Conservation (phyloP, 441 rosid genomes). For the Isatis lusitanica region DNA sequence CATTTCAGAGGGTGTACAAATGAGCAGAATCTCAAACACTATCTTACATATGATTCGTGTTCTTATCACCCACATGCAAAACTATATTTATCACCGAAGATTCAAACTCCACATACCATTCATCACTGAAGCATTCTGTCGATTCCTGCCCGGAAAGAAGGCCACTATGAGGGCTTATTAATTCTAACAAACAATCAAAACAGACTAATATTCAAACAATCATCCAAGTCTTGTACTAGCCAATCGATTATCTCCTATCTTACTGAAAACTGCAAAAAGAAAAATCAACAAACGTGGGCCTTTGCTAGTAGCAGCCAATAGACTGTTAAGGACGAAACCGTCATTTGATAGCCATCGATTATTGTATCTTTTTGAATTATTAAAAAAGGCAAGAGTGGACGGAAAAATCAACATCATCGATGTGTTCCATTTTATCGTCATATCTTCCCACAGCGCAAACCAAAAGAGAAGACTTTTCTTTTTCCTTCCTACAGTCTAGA, state of each 20-base stretch:
- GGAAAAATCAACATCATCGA: not conserved
- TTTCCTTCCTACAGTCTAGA: conserved; percentile 1
- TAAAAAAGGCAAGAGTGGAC: not conserved
- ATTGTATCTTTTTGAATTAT: not conserved
- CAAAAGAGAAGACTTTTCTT: not conserved
- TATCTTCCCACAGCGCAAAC: not conserved
- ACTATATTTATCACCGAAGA: not conserved
- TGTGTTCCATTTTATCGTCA: not conserved
- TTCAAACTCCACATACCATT: not conserved
- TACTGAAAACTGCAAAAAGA: not conserved
- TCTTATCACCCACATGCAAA: not conserved
- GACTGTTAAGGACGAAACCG: not conserved
- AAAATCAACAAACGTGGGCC: not conserved
- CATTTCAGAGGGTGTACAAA: too few species aligned
- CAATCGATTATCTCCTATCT: not conserved
- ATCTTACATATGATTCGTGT: too few species aligned
- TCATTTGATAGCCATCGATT: not conserved
- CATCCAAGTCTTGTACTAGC: not conserved
- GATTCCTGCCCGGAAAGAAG: too few species aligned
- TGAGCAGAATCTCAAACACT: too few species aligned
- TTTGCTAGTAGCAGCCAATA: not conserved
- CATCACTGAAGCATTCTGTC: too few species aligned
- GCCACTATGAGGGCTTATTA: not conserved
- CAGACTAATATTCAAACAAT: not conserved
- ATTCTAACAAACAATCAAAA: not conserved